These are phyloP conservation scores for Sporisorium reilianum DNA, from an alignment of 1,284 basidiomycete genomes.

Conservation along the genomic window DNA sequence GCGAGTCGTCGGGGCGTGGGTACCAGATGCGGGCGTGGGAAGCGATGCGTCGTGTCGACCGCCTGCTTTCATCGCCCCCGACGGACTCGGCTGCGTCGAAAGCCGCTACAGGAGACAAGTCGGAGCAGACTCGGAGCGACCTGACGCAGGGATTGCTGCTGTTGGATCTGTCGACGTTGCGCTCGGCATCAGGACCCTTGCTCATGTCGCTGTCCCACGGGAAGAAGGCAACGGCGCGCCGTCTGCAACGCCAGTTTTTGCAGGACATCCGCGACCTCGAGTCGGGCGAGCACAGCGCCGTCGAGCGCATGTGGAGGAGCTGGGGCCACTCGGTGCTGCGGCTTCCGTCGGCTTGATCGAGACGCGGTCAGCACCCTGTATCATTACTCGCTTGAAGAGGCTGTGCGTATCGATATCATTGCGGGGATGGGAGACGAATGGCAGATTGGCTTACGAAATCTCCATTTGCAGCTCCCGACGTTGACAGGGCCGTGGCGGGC, in stretches of 20 bases:
- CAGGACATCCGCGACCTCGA: constrained; percentile 88
- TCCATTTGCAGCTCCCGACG: no score
- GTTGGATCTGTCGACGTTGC: constrained; percentile 78
- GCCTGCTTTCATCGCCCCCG: constrained; percentile 61
- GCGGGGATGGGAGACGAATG: background rate
- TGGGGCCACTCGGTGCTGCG: constrained; percentile 72
- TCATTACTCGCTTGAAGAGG: background rate
- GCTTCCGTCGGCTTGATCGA: constrained; percentile 15
- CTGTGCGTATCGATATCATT: background rate
- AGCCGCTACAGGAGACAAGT: background rate
- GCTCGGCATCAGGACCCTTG: constrained; percentile 71
- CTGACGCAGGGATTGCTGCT: constrained; percentile 79
- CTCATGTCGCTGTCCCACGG: constrained; percentile 39
- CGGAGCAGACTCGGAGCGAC: constrained; percentile 14
- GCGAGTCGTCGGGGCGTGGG: constrained; percentile 69
- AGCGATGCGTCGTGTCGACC: constrained; percentile 70
- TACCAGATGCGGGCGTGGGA: constrained; percentile 70
- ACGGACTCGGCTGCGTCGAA: background rate
- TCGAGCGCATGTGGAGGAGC: constrained; percentile 90
- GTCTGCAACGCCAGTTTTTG: constrained; percentile 81
- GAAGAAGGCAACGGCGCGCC: constrained; percentile 60
- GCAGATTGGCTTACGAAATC: no score
- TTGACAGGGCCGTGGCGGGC: background rate
- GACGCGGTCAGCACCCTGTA: background rate
- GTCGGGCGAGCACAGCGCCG: constrained; percentile 72